Conservation (phyloP, 2,329 filamentous ascomycete genomes). For the Pseudocercospora musae region DNA sequence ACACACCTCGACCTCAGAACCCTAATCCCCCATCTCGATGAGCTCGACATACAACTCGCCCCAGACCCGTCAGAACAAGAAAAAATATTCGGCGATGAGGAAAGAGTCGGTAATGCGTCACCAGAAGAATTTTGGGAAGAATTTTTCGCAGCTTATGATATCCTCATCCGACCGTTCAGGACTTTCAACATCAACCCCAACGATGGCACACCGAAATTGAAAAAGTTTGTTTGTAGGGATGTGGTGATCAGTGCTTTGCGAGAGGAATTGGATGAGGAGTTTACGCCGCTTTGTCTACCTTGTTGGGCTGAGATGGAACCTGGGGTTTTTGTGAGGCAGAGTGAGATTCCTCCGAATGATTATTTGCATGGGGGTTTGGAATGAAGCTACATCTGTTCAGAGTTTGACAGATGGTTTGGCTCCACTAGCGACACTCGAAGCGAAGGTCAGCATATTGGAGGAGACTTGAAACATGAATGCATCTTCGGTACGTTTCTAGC, state of each 20-base stretch:
- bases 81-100: conserved; percentile 36
- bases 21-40: conserved; percentile 25
- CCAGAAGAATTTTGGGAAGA: conserved; percentile 38
- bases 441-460: too few species aligned
- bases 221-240: conserved; percentile 29
- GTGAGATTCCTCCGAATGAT: not conserved
- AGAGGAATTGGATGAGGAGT: conserved; percentile 28
- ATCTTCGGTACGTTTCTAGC: not conserved
- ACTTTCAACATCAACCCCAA: conserved; percentile 9
- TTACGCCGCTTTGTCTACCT: conserved; percentile 28
- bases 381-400: not conserved
- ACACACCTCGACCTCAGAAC: conserved; percentile 28
- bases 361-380: not conserved
- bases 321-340: conserved; percentile 25
- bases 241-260: conserved; percentile 20
- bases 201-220: conserved; percentile 18
- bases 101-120: conserved; percentile 42
- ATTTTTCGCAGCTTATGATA: conserved; percentile 26
- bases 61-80: conserved; percentile 36
- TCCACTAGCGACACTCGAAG: not conserved
- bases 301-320: conserved; percentile 28
- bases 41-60: conserved; percentile 42
- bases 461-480: not conserved
- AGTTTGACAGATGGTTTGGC: not conserved
- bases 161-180: conserved; percentile 16